These are phyloP conservation scores for Exophiala dermatitidis DNA, from an alignment of 2,329 filamentous ascomycete genomes.

Conservation along the genomic window DNA sequence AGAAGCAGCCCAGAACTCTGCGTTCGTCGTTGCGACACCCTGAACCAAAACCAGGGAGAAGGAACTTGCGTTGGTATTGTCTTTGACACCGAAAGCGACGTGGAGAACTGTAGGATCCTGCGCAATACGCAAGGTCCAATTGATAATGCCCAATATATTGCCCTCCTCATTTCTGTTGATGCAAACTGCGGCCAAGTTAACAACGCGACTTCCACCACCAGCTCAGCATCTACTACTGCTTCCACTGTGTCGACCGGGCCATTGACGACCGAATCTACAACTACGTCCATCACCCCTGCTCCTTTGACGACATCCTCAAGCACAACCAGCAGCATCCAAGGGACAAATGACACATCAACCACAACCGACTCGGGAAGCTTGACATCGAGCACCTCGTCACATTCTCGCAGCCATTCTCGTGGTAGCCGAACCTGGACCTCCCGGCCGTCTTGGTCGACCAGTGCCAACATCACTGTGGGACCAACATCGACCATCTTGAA, in stretches of 20 bases:
- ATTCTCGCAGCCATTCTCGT: neutral
- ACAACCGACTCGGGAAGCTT: neutral
- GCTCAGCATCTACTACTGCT: neutral
- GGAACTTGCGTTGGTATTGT: slow-evolving; percentile 13
- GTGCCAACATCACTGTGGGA: neutral
- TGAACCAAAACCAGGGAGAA: slow-evolving; percentile 6
- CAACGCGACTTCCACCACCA: slow-evolving; percentile 1
- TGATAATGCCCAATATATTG: slow-evolving; percentile 1
- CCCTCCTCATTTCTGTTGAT: slow-evolving; percentile 4
- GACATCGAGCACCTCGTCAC: neutral
- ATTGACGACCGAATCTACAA: neutral
- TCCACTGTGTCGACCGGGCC: neutral
- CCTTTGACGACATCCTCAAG: neutral
- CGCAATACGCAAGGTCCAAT: slow-evolving; percentile 2
- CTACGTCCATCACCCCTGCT: neutral
- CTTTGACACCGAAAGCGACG: slow-evolving; percentile 4
- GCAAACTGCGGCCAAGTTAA: slow-evolving; percentile 7
- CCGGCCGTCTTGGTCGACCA: neutral
- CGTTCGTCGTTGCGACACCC: slow-evolving; percentile 10
- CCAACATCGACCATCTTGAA: slow-evolving; percentile 5
- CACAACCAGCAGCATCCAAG: neutral
- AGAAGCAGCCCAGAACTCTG: slow-evolving; percentile 6
- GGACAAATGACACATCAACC: neutral
- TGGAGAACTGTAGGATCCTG: slow-evolving; percentile 13
- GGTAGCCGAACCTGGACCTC: slow-evolving; percentile 1